Base-by-base conservation (phyloP, 139 green algal species). In the Desmodesmus armatus region DNA sequence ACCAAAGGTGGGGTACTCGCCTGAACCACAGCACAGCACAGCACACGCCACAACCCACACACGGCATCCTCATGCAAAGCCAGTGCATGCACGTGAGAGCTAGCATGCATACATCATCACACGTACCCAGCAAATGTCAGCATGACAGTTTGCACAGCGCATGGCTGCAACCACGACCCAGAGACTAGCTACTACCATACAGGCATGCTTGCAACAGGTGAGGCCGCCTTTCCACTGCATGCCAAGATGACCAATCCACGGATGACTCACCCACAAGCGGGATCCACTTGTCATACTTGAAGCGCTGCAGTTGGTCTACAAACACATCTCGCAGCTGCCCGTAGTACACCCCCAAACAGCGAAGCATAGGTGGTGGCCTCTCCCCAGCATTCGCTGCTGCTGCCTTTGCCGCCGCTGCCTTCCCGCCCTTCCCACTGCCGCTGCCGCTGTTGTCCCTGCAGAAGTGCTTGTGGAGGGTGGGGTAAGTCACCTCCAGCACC, bases 211-310 rank as follows among this genome's bases (percentile, higher is more conserved):
- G 47, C 47, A 58, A 58, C 47, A 58, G 47, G n/a, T n/a, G n/a
- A n/a, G n/a, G n/a, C 47, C 11, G 47, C 47, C 47, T 58, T 58
- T 9, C 11, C 47, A 58, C n/a, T n/a, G n/a, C n/a, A n/a, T n/a
- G n/a, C n/a, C n/a, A n/a, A n/a, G n/a, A n/a, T n/a, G n/a, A n/a
- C n/a, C n/a, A n/a, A n/a, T n/a, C n/a, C n/a, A 58, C 15, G 15
- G 47, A 21, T 21, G 11, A 43, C 65, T 17, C 11, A 73, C 65
- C 65, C 21, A 73, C 31, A 3, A 73, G 17, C 7, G 65, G 65
- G 29, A 73, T 73, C 65, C 65, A 73, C 23, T 21, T 73, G 65
- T 73, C 33, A 43, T 73, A 73, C 11, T 73, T 73, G 29, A 29
- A 49, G 2, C 65, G 31, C 31, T 73, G 65, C 19, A 73, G 65